phyloP scores from a whole-genome alignment of 768 basidiomycete species.

The Suillus decipiens region DNA sequence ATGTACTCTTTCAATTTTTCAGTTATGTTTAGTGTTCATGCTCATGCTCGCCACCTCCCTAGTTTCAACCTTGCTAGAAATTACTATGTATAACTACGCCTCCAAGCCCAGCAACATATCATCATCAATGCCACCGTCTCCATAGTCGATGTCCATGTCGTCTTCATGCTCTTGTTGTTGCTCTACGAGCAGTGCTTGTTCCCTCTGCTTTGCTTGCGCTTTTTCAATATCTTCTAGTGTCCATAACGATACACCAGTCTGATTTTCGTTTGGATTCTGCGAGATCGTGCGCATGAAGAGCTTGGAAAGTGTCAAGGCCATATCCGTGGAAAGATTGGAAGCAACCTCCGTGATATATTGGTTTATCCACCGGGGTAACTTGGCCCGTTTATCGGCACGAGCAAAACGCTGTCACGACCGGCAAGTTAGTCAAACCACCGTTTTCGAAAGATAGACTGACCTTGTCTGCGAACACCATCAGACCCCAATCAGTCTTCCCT shows the following conservation, averaged over 20 bases:
- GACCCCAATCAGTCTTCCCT: conserved; percentile 98
- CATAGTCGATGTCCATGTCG: conserved; percentile 56
- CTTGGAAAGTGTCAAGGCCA: conserved; percentile 93
- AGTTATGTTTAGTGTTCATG: neutral
- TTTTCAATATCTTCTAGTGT: conserved; percentile 89
- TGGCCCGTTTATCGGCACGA: conserved; percentile 89
- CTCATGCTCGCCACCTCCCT: neutral
- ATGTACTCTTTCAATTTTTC: neutral
- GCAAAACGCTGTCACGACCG: conserved; percentile 73
- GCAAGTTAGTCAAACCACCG: neutral
- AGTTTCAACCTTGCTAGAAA: neutral
- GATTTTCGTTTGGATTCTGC: conserved; percentile 95
- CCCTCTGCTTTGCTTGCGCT: conserved; percentile 80
- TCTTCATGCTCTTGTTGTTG: conserved; percentile 34
- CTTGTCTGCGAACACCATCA: conserved; percentile 99
- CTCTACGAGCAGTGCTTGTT: conserved; percentile 53
- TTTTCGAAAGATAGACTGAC: conserved; percentile 40
- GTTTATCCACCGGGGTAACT: conserved; percentile 98
- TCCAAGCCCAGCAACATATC: conserved; percentile 61
- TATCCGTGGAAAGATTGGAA: conserved; percentile 96
- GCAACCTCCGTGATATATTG: conserved; percentile 99
- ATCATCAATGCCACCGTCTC: conserved; percentile 68
- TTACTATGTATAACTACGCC: conserved; percentile 22
- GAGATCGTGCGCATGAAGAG: conserved; percentile 98
- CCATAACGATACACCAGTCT: conserved; percentile 94